Evolutionary conservation across 2,329 filamentous ascomycete genomes (phyloP).

Genomic region (Penicillium thymicola): DNA sequence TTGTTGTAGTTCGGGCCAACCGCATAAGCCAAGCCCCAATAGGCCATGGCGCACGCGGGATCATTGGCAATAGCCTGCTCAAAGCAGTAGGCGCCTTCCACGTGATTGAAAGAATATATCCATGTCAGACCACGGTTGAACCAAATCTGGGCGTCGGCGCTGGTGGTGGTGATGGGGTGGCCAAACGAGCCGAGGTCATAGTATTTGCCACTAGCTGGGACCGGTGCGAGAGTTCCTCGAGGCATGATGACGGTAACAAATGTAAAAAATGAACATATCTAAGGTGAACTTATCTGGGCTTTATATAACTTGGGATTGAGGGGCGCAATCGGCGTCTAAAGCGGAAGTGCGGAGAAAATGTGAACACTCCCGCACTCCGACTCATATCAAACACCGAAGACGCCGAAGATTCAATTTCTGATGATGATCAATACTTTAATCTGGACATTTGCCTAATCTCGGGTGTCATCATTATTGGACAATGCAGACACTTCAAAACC

Average conservation of each 20-base stretch:
- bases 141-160: constrained; percentile 58
- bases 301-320: background rate
- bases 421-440: too few species aligned
- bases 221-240: background rate
- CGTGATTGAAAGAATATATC: constrained; percentile 74
- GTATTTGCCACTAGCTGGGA: constrained; percentile 25
- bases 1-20: constrained; percentile 55
- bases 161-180: constrained; percentile 55
- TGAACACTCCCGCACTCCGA: background rate
- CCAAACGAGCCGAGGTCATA: constrained; percentile 60
- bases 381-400: background rate
- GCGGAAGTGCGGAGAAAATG: background rate
- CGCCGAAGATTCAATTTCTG: constrained; percentile 11
- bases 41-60: constrained; percentile 44
- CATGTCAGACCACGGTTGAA: constrained; percentile 71
- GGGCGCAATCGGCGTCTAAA: background rate
- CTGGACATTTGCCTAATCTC: too few species aligned
- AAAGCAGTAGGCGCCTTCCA: constrained; percentile 59
- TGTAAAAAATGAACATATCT: too few species aligned
- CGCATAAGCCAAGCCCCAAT: constrained; percentile 51
- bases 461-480: too few species aligned
- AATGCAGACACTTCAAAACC: too few species aligned
- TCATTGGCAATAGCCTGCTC: constrained; percentile 44
- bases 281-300: background rate
- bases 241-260: background rate